Evolutionary conservation across 1,139 yeast species (phyloP).

Genomic region (Yamadazyma kanchanaburiensis): DNA sequence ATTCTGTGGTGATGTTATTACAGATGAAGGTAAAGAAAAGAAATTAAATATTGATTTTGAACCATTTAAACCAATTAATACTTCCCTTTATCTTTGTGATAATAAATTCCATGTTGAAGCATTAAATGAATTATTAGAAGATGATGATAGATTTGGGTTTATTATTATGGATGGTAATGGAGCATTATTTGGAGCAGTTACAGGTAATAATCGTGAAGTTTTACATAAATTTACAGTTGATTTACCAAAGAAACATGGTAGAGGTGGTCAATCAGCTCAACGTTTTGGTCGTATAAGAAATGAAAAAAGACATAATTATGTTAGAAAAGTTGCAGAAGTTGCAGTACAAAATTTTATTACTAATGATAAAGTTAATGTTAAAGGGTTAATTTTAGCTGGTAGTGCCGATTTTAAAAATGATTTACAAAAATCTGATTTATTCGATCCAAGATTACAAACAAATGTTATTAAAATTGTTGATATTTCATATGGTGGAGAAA

Average conservation of each 20-base stretch:
- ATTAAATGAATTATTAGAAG: conserved; percentile 85
- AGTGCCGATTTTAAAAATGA: conserved; percentile 98
- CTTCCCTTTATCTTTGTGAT: conserved; percentile 93
- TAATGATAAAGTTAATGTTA: conserved; percentile 86
- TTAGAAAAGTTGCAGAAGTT: conserved; percentile 95
- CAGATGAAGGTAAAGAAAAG: conserved; percentile 96
- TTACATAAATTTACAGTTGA: conserved; percentile 96
- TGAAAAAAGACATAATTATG: conserved; percentile 97
- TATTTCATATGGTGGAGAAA: conserved; percentile 98
- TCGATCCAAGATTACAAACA: conserved; percentile 82
- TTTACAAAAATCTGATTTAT: conserved; percentile 86
- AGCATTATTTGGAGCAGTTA: conserved; percentile 89
- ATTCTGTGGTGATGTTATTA: conserved; percentile 97
- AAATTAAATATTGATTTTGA: conserved; percentile 93
- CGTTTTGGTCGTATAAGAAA: conserved; percentile 99
- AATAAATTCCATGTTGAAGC: conserved; percentile 98
- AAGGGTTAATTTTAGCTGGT: conserved; percentile 95
- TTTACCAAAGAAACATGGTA: conserved; percentile 98
- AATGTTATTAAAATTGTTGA: conserved; percentile 92
- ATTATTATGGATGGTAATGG: conserved; percentile 99
- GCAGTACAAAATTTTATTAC: conserved; percentile 97
- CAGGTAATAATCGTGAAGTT: conserved; percentile 96
- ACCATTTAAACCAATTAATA: conserved; percentile 97
- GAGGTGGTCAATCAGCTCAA: conserved; percentile 99
- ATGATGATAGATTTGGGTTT: conserved; percentile 95